These are phyloP conservation scores for Ormosia semicastrata DNA, from an alignment of 306 rosid species.

Conservation along the genomic window DNA sequence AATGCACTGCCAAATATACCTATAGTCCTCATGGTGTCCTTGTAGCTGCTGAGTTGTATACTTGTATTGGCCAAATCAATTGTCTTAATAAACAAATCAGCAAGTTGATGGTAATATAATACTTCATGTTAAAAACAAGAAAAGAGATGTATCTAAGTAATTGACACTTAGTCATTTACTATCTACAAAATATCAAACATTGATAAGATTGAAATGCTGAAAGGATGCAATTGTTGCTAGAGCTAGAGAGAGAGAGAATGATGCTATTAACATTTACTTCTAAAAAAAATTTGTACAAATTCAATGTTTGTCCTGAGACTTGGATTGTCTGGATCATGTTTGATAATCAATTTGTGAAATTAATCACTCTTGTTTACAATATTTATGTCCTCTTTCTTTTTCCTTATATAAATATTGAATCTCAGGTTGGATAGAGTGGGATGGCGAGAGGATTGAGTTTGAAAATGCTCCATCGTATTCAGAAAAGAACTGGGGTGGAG, in stretches of 20 bases:
- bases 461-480: slow-evolving; percentile 91
- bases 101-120: not conserved
- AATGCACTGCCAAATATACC: not conserved
- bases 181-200: not conserved
- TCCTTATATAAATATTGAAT: slow-evolving; percentile 45
- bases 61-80: not conserved
- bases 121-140: not conserved
- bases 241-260: not conserved
- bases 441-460: slow-evolving; percentile 85
- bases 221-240: slow-evolving; percentile 14
- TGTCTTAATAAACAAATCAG: not conserved
- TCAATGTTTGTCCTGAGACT: not conserved
- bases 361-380: slow-evolving; percentile 6
- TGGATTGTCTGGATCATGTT: not conserved
- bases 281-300: too few species aligned
- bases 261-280: not conserved
- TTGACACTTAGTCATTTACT: not conserved
- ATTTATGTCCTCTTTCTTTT: slow-evolving; percentile 22
- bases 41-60: not conserved
- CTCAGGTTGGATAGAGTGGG: slow-evolving; percentile 99
- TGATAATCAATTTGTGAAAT: not conserved
- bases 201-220: not conserved
- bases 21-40: not conserved
- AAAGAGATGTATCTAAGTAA: not conserved
- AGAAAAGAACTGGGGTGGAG: slow-evolving; percentile 98